These are phyloP conservation scores for Botrytis tulipae DNA, from an alignment of 2,329 filamentous ascomycete genomes.

Conservation along the genomic window DNA sequence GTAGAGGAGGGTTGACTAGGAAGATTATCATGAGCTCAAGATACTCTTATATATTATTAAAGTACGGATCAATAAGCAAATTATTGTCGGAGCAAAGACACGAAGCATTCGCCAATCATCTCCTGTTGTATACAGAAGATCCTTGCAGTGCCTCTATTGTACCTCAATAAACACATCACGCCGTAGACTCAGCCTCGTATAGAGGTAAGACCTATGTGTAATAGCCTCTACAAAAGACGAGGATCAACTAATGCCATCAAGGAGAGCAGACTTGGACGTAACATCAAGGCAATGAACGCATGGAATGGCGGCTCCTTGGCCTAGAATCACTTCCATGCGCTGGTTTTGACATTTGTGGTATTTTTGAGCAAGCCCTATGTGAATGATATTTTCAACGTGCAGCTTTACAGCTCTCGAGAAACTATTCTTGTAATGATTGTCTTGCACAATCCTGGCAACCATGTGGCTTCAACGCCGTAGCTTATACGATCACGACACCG, in stretches of 20 bases:
- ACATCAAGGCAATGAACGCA: not conserved
- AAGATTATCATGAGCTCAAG: not conserved
- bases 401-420: not conserved
- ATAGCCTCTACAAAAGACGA: not conserved
- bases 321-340: not conserved
- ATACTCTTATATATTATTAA: not conserved
- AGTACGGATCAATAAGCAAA: not conserved
- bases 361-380: not conserved
- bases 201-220: not conserved
- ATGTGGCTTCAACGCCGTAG: conserved; percentile 9
- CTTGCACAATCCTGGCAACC: not conserved
- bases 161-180: conserved; percentile 1
- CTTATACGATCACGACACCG: not conserved
- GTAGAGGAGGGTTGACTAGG: not conserved
- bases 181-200: conserved; percentile 14
- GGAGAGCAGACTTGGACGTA: not conserved
- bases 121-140: not conserved
- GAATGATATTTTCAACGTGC: not conserved
- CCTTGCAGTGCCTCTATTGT: not conserved
- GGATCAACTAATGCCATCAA: not conserved
- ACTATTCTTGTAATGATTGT: not conserved
- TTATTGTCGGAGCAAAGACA: not conserved
- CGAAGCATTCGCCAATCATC: not conserved
- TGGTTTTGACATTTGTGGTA: not conserved
- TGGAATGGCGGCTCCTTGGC: not conserved